Evolutionary conservation across 2,329 filamentous ascomycete species (phyloP).

Genomic region (Pseudocercospora fuligena): DNA sequence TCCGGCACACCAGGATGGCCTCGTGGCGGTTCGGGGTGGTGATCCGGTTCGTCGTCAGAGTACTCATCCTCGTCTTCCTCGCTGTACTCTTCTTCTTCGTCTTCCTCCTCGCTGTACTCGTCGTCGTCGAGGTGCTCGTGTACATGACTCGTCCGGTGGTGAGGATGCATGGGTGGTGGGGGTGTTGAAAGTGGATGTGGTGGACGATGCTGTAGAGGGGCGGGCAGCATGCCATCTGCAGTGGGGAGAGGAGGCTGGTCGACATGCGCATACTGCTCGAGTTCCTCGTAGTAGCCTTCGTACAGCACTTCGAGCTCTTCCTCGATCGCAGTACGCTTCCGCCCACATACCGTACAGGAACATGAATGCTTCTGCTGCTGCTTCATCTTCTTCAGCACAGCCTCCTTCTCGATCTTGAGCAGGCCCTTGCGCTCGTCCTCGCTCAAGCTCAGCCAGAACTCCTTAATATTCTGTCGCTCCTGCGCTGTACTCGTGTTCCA

Average conservation of each 20-base stretch:
- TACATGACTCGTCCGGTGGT: conserved; percentile 75
- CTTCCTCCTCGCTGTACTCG: conserved; percentile 55
- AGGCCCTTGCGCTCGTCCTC: conserved; percentile 94
- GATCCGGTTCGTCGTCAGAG: conserved; percentile 66
- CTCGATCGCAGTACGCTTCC: conserved; percentile 95
- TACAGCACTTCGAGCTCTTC: conserved; percentile 97
- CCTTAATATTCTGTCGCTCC: conserved; percentile 95
- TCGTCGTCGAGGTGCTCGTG: conserved; percentile 67
- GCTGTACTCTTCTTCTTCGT: conserved; percentile 64
- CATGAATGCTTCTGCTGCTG: conserved; percentile 99
- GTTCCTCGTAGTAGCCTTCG: conserved; percentile 96
- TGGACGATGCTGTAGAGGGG: conserved; percentile 56
- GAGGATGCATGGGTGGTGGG: conserved; percentile 44
- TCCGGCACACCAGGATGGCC: conserved; percentile 69
- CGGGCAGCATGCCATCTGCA: conserved; percentile 70
- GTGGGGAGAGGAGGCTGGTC: conserved; percentile 61
- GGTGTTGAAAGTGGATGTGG: conserved; percentile 39
- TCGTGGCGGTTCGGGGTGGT: conserved; percentile 60
- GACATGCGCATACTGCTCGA: conserved; percentile 94
- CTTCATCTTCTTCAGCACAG: conserved; percentile 98
- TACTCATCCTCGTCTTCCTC: conserved; percentile 70
- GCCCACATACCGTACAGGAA: conserved; percentile 94
- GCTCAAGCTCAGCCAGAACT: conserved; percentile 93
- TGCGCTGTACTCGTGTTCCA: conserved; percentile 96
- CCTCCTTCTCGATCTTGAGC: conserved; percentile 98